phyloP scores from a whole-genome alignment of 2,329 filamentous ascomycete genomes.

The Hymenoscyphus infarciens region DNA sequence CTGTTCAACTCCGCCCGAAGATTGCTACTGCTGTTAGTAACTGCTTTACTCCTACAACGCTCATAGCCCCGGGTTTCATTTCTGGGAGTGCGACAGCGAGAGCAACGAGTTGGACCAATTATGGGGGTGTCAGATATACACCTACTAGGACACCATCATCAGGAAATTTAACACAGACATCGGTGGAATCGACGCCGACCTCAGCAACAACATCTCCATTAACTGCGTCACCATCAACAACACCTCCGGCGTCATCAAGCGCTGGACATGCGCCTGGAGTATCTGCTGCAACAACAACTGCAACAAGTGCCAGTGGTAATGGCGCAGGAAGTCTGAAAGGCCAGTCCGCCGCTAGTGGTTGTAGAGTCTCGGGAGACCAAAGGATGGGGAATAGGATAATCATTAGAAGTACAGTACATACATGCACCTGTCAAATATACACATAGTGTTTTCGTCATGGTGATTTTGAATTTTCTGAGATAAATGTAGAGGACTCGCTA shows the following conservation, averaged over 20 bases:
- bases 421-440: background rate
- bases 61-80: background rate
- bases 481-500: too few species aligned
- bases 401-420: background rate
- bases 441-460: background rate
- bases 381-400: background rate
- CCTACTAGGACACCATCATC: background rate
- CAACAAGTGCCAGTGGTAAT: background rate
- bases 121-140: background rate
- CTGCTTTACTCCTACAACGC: background rate
- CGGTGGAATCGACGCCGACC: background rate
- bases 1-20: background rate
- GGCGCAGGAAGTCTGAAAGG: background rate
- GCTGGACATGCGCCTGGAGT: background rate
- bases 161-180: background rate
- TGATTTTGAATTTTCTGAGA: too few species aligned
- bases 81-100: slow-evolving; percentile 1
- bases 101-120: slow-evolving; percentile 3
- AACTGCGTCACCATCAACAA: background rate
- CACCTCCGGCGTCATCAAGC: background rate
- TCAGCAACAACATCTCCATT: background rate
- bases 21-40: slow-evolving; percentile 4
- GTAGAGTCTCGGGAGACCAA: background rate
- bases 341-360: background rate
- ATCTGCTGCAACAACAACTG: background rate